Base-by-base conservation (phyloP, 1,139 yeast species). In the Candida tropicalis region DNA sequence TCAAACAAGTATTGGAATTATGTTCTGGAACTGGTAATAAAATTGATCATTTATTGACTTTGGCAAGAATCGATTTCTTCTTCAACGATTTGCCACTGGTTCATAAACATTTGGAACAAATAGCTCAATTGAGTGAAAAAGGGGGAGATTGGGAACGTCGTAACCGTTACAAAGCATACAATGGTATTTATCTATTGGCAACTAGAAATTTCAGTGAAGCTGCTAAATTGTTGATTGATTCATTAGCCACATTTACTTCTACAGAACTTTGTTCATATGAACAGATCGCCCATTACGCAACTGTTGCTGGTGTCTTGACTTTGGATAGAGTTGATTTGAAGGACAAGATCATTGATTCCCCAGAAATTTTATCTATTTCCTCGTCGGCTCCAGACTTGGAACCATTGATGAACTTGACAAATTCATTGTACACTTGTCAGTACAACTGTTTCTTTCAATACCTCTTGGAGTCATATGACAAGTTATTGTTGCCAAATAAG, bases 81-180 rank as follows among this genome's bases (percentile, higher is more conserved):
- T 93, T 79, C 63, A 82, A 82, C 58, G 97, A 93, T 67, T 84
- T 82, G 58, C 68, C 70, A 11, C 80, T 79, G 53, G 87, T 87
- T 36, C 78, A 83, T 46, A 82, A 83, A 57, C 84, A 85, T 59
- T 76, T 95, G 56, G 95, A 86, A 45, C 84, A 84, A 53, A 81
- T 85, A 32, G 82, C 86, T 58, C 62, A 70, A 35, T 72, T 88
- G 60, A 89, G 93, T 58, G 99, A 93, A 57, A 86, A 89, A 58
- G 99, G 99, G 41, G 99, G 99, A 47, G 99, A 93, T 63, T 93
- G 99, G 99, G 99, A 95, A 68, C 87, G 99, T 65, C 82, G 97
- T 60, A 93, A 95, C 69, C 75, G 97, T 55, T 89, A 81, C 73
- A 93, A 95, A 70, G 89, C 98, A 6, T 95, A 93, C 67, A 70